Evolutionary conservation across 805 yeast genomes (phyloP).

Genomic region (Saturnispora gosingensis): DNA sequence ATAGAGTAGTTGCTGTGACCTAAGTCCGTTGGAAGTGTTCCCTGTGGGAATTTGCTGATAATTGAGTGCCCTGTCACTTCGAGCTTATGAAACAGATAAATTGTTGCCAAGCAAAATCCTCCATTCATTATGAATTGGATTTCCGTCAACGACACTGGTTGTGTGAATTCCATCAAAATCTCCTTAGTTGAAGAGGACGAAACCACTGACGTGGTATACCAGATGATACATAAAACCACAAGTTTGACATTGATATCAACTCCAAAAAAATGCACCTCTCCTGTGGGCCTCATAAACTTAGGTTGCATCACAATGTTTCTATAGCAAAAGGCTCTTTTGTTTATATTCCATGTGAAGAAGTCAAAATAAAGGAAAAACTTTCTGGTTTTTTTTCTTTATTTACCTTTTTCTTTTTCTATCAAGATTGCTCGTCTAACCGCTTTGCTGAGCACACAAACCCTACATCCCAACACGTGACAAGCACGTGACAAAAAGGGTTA

Average conservation of each 20-base stretch:
- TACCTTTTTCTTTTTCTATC: too few species aligned
- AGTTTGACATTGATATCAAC: constrained; percentile 22
- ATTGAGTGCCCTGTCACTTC: constrained; percentile 12
- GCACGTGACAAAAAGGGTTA: too few species aligned
- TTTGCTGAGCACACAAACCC: neutral
- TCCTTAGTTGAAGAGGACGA: constrained; percentile 76
- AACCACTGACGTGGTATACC: constrained; percentile 78
- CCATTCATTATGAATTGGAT: constrained; percentile 75
- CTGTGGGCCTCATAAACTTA: neutral
- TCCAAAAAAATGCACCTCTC: constrained; percentile 1
- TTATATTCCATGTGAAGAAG: neutral
- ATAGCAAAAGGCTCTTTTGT: neutral
- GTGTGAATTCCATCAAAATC: constrained; percentile 58
- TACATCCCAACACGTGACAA: too few species aligned
- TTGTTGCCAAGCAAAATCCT: constrained; percentile 38
- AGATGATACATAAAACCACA: constrained; percentile 46
- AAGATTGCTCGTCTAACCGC: neutral
- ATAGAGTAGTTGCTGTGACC: constrained; percentile 23
- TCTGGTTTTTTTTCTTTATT: too few species aligned
- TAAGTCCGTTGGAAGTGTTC: constrained; percentile 38
- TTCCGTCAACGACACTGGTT: constrained; percentile 86
- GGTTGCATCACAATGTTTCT: neutral
- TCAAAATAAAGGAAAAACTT: neutral
- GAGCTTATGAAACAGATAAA: constrained; percentile 15
- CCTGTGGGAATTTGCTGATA: constrained; percentile 33